Evolutionary conservation across 2,329 filamentous ascomycete genomes (phyloP).

Genomic region (Ceratocystis alfenasii): DNA sequence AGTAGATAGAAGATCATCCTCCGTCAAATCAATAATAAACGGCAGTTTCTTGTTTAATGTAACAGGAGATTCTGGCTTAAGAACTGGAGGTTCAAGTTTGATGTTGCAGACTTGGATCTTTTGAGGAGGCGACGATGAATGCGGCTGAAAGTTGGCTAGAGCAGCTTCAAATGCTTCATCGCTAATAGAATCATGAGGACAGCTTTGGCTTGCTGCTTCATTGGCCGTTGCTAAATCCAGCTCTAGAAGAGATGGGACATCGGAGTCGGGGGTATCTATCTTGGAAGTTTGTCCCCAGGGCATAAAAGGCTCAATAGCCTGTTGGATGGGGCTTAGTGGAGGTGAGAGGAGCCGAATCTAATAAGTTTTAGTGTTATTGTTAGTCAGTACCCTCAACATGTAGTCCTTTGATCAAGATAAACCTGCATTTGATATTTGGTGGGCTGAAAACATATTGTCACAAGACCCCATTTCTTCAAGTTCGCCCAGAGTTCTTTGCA

Average conservation of each 20-base stretch:
- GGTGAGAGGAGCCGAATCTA: conserved; percentile 17
- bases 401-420: not conserved
- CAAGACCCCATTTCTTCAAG: not conserved
- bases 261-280: conserved; percentile 18
- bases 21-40: conserved; percentile 7
- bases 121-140: not conserved
- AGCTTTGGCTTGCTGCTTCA: conserved; percentile 5
- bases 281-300: conserved; percentile 15
- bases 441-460: not conserved
- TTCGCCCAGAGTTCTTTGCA: not conserved
- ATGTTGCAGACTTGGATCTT: not conserved
- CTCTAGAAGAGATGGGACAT: conserved; percentile 16
- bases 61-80: not conserved
- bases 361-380: not conserved
- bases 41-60: not conserved
- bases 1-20: not conserved
- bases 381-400: not conserved
- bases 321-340: conserved; percentile 16
- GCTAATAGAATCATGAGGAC: not conserved
- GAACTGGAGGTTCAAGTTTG: conserved; percentile 14
- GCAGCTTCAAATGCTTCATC: conserved; percentile 14
- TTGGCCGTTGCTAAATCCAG: conserved; percentile 13
- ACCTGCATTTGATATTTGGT: not conserved
- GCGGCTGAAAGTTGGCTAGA: not conserved
- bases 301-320: conserved; percentile 7